Percentiles rank a stretch among this genome's conserved stretches.
Evolutionary conservation across 2,329 filamentous ascomycete species (phyloP).

Genomic region (Dothiorella sarmentorum): DNA sequence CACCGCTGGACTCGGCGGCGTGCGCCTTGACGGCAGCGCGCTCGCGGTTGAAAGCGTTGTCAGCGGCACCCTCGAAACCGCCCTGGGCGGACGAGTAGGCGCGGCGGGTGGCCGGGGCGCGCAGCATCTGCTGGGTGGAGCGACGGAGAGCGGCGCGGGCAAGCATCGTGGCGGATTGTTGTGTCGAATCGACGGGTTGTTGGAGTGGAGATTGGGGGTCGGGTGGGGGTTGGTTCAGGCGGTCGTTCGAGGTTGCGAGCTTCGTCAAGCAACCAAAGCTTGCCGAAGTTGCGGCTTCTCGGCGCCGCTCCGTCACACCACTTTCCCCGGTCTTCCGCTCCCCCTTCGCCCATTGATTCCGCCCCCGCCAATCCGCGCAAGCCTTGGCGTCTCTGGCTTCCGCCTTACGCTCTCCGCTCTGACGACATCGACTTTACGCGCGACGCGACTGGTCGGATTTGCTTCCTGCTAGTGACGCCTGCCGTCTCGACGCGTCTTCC

Average conservation of each 20-base stretch:
- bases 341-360: too few species aligned
- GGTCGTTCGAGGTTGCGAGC: too few species aligned
- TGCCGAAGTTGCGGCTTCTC: conserved; percentile 2
- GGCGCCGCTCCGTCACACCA: conserved; percentile 12
- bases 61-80: conserved; percentile 57
- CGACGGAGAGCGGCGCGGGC: conserved; percentile 32
- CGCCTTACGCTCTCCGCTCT: neutral
- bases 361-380: conserved; percentile 1
- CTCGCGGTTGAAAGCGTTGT: conserved; percentile 94
- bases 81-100: conserved; percentile 63
- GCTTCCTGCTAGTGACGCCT: neutral
- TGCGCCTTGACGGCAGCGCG: conserved; percentile 87
- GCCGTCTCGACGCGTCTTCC: neutral
- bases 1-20: conserved; percentile 78
- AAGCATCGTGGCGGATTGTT: conserved; percentile 32
- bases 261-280: too few species aligned
- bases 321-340: neutral
- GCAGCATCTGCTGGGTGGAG: conserved; percentile 48
- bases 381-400: neutral
- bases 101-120: conserved; percentile 60
- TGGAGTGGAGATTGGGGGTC: conserved; percentile 25
- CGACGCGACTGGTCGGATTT: conserved; percentile 4
- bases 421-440: conserved; percentile 13
- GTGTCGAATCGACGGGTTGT: conserved; percentile 14
- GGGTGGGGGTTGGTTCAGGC: too few species aligned